Evolutionary conservation across 768 basidiomycete genomes (phyloP).

Genomic region (Boletus eberwhitei): DNA sequence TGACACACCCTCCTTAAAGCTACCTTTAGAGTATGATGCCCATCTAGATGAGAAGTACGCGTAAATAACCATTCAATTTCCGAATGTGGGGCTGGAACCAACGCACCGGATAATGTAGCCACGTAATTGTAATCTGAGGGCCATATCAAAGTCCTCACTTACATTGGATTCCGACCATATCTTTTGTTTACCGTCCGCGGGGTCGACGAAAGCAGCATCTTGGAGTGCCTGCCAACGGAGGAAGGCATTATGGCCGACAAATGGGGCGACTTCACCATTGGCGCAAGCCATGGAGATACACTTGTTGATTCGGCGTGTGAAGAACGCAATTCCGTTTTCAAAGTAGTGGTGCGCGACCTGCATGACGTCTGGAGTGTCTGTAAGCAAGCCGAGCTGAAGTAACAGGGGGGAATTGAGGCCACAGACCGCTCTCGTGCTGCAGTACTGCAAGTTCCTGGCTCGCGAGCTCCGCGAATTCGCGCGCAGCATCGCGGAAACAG

Average conservation of each 20-base stretch:
- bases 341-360: constrained; percentile 89
- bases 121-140: constrained; percentile 50
- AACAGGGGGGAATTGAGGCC: constrained; percentile 29
- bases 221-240: constrained; percentile 87
- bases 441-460: constrained; percentile 66
- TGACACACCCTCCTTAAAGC: constrained; percentile 90
- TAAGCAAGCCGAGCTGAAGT: constrained; percentile 1
- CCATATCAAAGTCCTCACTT: constrained; percentile 73
- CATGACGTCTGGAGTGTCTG: constrained; percentile 64
- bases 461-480: constrained; percentile 78
- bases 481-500: constrained; percentile 86
- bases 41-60: constrained; percentile 34
- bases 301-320: constrained; percentile 84
- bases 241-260: constrained; percentile 88
- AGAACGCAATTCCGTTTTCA: constrained; percentile 86
- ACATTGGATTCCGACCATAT: constrained; percentile 68
- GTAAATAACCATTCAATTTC: not conserved
- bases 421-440: constrained; percentile 79
- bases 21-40: constrained; percentile 83
- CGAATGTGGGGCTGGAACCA: not conserved
- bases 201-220: constrained; percentile 74
- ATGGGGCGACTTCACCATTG: constrained; percentile 74
- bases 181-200: constrained; percentile 54
- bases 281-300: constrained; percentile 77
- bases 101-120: constrained; percentile 66